Evolutionary conservation across 2,329 filamentous ascomycete genomes (phyloP), one percentile per base, ranked within the genome.

Genomic region (Fusarium chuoi): DNA sequence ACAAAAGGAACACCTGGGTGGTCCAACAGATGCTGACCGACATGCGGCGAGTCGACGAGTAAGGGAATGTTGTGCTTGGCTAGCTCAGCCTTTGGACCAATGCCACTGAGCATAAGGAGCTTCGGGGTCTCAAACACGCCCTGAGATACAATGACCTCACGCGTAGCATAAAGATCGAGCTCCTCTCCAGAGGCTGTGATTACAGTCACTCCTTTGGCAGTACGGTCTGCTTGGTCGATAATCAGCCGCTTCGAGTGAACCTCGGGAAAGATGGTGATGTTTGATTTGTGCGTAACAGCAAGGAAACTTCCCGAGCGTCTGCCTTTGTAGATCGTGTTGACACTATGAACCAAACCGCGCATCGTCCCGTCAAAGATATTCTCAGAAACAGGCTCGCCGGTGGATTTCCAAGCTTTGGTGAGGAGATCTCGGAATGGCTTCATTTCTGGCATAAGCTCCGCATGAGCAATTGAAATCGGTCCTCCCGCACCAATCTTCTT

Each of bases 51-150:
- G 71, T 92, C 85, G 2, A 89, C 81, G 9, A 62, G 30, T 0
- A 56, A n/a, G 1, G 83, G 75, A 70, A 92, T 91, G 18, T 83
- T 81, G 74, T 88, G 85, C 61, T 83, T 82, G 24, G 84, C 71
- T 6, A 93, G 84, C 70, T 90, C 87, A 0, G 81, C 78, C 11
- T 79, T 78, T 0, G 89, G 89, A 0, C 91, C 91, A 51, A 93
- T 85, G 22, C 91, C 91, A 58, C 85, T 88, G 4, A 92, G 86
- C 83, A 91, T 90, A 11, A 93, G 87, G 4, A 93, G 80, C 79
- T 93, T 90, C 6, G 90, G 90, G 2, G 87, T 87, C 81, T 92
- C 90, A 80, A 89, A 92, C 4, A 89, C 86, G 26, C 90, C 90
- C 36, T 81, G 78, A 0, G 84, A 84, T 11, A 88, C 79, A 8